Evolutionary conservation across 192 early-diverging fungal genomes (phyloP).

Genomic region (Irineochytrium annulatum): DNA sequence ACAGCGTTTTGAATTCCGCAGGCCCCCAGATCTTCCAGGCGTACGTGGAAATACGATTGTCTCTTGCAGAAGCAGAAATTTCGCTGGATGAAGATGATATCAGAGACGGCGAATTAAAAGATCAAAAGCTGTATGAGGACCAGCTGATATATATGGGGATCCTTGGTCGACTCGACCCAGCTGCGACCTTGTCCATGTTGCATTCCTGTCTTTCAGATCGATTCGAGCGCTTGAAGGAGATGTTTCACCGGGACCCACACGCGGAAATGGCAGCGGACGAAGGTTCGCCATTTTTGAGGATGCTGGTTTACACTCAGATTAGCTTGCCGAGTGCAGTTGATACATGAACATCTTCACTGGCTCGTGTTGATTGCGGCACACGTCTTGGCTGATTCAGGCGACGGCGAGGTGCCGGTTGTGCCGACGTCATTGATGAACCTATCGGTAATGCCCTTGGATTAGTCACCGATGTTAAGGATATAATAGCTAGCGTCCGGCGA

Average conservation of each 20-base stretch:
- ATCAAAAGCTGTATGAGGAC: constrained; percentile 58
- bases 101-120: constrained; percentile 30
- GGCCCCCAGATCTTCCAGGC: constrained; percentile 46
- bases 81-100: constrained; percentile 53
- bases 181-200: constrained; percentile 49
- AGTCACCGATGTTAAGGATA: too few species aligned
- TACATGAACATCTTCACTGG: constrained; percentile 74
- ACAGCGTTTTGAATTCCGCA: constrained; percentile 19
- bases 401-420: constrained; percentile 67
- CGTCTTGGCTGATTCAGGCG: constrained; percentile 61
- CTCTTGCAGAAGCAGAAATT: constrained; percentile 46
- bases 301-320: too few species aligned
- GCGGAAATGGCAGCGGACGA: too few species aligned
- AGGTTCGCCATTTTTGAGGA: constrained; percentile 17
- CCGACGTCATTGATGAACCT: constrained; percentile 58
- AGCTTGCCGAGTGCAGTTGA: too few species aligned
- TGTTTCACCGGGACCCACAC: too few species aligned
- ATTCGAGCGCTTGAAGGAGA: too few species aligned
- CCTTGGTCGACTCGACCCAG: constrained; percentile 57
- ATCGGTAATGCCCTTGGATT: too few species aligned
- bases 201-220: too few species aligned
- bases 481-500: too few species aligned
- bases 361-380: constrained; percentile 62
- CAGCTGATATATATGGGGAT: constrained; percentile 63
- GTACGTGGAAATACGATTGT: constrained; percentile 59